Conservation (phyloP, 148 eudicot genomes). For the Mesembryanthemum crystallinum region DNA sequence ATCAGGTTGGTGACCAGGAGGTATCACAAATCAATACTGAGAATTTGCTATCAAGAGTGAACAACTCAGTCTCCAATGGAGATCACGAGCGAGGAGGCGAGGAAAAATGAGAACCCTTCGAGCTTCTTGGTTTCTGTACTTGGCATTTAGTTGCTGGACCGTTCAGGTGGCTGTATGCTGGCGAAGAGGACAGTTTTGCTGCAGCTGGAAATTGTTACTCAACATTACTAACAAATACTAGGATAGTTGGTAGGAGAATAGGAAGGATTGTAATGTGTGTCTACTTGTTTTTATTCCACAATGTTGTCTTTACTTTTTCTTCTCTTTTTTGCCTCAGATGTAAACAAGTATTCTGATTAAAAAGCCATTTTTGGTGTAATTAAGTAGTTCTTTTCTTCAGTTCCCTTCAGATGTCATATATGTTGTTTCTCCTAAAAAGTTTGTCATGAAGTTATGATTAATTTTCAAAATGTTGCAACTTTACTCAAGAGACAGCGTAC, state of each 20-base stretch:
- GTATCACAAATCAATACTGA: constrained; percentile 27
- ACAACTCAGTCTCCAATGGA: constrained; percentile 27
- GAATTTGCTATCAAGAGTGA: constrained; percentile 35
- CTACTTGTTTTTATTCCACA: neutral
- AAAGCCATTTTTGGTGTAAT: no score
- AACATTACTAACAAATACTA: neutral
- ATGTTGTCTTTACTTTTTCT: neutral
- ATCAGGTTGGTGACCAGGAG: constrained; percentile 18
- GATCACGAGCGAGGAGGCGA: constrained; percentile 19
- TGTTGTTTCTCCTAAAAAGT: no score
- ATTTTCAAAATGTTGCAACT: no score
- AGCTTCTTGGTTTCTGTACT: neutral
- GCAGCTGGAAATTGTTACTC: neutral
- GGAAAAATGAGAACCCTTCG: constrained; percentile 6
- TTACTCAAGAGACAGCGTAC: no score
- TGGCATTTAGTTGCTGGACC: neutral
- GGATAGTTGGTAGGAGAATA: constrained; percentile 4
- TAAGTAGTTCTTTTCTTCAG: neutral
- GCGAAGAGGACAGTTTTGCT: constrained; percentile 1
- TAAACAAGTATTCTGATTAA: no score
- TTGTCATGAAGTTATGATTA: no score
- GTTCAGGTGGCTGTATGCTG: neutral
- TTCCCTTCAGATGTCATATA: neutral
- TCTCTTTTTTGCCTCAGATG: neutral
- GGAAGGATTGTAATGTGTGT: neutral